Conservation (phyloP, 768 basidiomycete genomes). For the Collybiopsis confluens region DNA sequence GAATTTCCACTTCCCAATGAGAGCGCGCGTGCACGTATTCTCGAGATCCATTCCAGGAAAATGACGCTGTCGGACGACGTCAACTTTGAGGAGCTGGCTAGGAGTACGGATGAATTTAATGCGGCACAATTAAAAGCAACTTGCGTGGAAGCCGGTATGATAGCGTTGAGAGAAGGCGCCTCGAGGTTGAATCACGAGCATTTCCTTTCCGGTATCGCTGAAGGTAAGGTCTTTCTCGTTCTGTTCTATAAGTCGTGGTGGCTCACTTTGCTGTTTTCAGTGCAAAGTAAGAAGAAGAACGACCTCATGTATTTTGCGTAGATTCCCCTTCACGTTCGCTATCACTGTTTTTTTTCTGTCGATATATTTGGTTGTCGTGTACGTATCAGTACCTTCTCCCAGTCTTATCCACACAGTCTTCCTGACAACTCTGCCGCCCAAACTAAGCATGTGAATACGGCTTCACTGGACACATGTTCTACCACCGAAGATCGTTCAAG, state of each 20-base stretch:
- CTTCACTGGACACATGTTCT: conserved; percentile 6
- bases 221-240: conserved; percentile 47
- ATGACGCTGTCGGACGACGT: conserved; percentile 86
- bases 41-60: conserved; percentile 96
- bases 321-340: conserved; percentile 15
- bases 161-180: conserved; percentile 90
- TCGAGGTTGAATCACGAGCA: conserved; percentile 89
- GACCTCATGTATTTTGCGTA: conserved; percentile 93
- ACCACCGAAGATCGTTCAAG: too few species aligned
- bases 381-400: neutral
- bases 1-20: conserved; percentile 98
- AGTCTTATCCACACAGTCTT: neutral
- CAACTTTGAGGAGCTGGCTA: conserved; percentile 94
- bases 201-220: conserved; percentile 88
- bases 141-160: conserved; percentile 99
- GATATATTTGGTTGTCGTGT: neutral
- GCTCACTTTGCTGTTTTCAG: conserved; percentile 39
- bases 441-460: neutral
- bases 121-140: conserved; percentile 97
- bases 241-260: neutral
- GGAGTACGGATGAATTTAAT: conserved; percentile 98
- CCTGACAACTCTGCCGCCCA: neutral
- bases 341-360: neutral
- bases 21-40: conserved; percentile 90
- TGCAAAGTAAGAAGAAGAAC: conserved; percentile 99